Percentiles rank a stretch among this genome's conserved stretches.
These are phyloP conservation scores for Trypanosomatidae sp. DNA, from an alignment of 208 protist species.

Conservation along the genomic window DNA sequence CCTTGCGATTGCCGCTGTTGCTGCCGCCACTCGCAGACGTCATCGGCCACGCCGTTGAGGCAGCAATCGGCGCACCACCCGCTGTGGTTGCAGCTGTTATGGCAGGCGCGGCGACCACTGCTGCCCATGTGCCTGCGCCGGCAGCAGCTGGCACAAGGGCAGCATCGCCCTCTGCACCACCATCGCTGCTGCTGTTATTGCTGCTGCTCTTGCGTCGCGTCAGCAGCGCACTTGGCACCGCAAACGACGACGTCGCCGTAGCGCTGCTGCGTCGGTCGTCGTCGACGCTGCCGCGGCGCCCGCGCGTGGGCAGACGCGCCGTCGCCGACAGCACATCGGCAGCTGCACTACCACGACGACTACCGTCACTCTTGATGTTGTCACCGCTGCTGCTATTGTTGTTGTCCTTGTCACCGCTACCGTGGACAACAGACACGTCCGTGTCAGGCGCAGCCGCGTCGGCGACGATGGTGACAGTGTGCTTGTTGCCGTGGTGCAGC, in stretches of 20 bases:
- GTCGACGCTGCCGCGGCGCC: not conserved
- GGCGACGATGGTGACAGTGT: no score
- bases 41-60: no score
- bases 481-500: no score
- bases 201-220: not conserved
- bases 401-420: not conserved
- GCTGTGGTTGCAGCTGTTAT: no score
- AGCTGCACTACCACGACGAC: not conserved
- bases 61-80: no score
- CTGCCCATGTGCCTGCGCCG: no score
- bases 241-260: not conserved
- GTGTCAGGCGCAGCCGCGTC: no score
- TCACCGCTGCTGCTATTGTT: not conserved
- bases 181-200: slow-evolving; percentile 2
- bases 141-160: no score
- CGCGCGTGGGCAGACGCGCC: not conserved
- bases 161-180: no score
- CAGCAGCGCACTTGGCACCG: not conserved
- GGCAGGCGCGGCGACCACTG: no score
- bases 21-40: no score
- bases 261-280: slow-evolving; percentile 18
- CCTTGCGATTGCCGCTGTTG: no score
- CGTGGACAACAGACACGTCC: not conserved
- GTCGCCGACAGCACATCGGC: not conserved
- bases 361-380: not conserved